Percentiles rank a stretch among this genome's conserved stretches.
phyloP scores from a whole-genome alignment of 1,284 basidiomycete species.

The Polyporus tsugae region DNA sequence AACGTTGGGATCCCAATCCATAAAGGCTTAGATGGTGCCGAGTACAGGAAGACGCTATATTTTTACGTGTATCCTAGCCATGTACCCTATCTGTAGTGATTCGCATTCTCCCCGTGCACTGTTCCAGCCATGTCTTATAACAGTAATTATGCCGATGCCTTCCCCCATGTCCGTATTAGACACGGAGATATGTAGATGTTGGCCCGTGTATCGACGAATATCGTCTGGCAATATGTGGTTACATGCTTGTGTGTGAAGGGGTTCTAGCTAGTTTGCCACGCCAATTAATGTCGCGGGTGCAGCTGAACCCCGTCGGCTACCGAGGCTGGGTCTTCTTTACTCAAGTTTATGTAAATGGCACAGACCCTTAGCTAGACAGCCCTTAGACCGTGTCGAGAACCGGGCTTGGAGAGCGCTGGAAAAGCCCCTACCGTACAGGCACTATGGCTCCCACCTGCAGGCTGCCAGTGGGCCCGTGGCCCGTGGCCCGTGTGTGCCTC shows the following conservation, averaged over 20 bases:
- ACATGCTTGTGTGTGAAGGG: not conserved
- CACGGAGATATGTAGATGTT: not conserved
- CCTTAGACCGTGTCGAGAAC: not conserved
- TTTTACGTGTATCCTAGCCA: constrained; percentile 30
- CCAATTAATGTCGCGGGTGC: constrained; percentile 4
- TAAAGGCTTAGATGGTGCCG: constrained; percentile 3
- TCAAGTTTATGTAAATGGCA: not conserved
- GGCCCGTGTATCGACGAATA: not conserved
- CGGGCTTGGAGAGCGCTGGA: not conserved
- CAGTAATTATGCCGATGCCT: not conserved
- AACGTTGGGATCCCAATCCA: not conserved
- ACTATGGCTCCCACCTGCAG: not conserved
- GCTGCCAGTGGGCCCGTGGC: not conserved
- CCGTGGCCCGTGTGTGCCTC: not conserved
- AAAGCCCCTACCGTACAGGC: not conserved
- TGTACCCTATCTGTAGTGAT: constrained; percentile 26
- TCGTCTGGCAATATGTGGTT: not conserved
- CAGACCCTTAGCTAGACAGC: not conserved
- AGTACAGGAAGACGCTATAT: constrained; percentile 19
- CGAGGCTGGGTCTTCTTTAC: not conserved
- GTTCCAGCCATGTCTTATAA: not conserved
- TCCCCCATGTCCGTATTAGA: not conserved
- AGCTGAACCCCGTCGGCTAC: not conserved
- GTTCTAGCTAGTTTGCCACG: not conserved
- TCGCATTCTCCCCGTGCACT: not conserved